Base-by-base conservation (phyloP, 257 asterid species). In the Solanum ossicruentum region DNA sequence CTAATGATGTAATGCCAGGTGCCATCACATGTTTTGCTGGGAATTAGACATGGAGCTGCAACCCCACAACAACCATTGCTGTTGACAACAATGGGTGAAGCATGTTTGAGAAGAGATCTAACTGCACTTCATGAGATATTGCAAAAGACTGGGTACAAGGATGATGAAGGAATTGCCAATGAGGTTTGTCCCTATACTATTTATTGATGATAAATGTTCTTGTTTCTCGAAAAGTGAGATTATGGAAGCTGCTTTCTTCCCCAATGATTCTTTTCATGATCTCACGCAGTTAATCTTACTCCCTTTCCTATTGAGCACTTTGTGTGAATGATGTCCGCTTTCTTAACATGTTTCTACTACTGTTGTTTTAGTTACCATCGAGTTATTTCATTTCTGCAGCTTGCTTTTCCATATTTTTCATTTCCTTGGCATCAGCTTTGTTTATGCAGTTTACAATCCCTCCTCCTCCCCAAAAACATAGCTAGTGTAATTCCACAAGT, bases 121-220 rank as follows among this genome's bases (percentile, higher is more conserved):
- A 94, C 98, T 23, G 98, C 97, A 72, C 92, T 95, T 81, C 98
- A 95, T 23, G 96, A 94, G 85, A 90, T 92, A 84, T 65, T 94
- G 90, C 97, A 94, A 10, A 92, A 94, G 85, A 85, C 85, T 32
- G 96, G 96, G 47, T 95, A 95, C 85, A 94, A 94, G 88, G 97
- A 95, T 70, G 98, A 95, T n/a, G 98, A 95, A 88, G 98, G 98
- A 85, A 89, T 93, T 23, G 93, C 96, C 32, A 94, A 93, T 9
- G 98, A 95, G 98, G 98, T 93, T 63, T 51, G 81, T 61, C 57
- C 43, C 36, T 26, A 28, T n/a, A 11, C 80, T 47, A 78, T 83
- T 65, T 55, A 17, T 28, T 78, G 82, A 52, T 16, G 28, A 52
- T 78, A 17, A 77, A 23, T 52, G 6, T 15, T 49, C 43, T 8